Conservation (phyloP, 2,329 filamentous ascomycete species). For the Trichophaea hybrida region DNA sequence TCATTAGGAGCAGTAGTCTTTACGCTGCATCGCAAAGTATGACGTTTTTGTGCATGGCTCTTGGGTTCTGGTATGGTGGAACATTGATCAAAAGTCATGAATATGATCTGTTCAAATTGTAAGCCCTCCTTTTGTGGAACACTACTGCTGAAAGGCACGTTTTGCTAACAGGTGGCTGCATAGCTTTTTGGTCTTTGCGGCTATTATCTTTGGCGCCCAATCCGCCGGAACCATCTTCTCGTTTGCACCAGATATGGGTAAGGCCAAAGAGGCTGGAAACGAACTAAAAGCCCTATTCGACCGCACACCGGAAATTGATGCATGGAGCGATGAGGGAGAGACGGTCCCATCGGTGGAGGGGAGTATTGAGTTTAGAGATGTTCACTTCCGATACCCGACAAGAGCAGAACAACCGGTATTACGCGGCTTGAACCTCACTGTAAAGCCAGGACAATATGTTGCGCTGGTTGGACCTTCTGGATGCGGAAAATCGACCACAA, state of each 20-base stretch:
- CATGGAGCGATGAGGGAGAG: constrained; percentile 58
- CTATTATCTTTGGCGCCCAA: constrained; percentile 77
- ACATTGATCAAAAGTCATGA: constrained; percentile 55
- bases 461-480: constrained; percentile 89
- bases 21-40: constrained; percentile 77
- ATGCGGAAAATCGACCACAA: constrained; percentile 88
- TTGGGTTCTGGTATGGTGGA: constrained; percentile 89
- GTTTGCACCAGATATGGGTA: constrained; percentile 84
- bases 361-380: constrained; percentile 73
- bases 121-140: too few relatives aligned
- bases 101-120: constrained; percentile 41
- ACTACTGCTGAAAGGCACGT: neutral
- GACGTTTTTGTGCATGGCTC: constrained; percentile 67
- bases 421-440: constrained; percentile 59
- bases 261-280: constrained; percentile 70
- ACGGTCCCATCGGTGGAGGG: constrained; percentile 51
- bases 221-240: constrained; percentile 81
- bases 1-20: constrained; percentile 60
- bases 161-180: constrained; percentile 38
- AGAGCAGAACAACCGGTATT: constrained; percentile 85
- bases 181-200: constrained; percentile 36
- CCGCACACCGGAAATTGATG: constrained; percentile 64
- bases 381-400: constrained; percentile 89
- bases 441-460: constrained; percentile 67
- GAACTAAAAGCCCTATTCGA: constrained; percentile 76